Base-by-base conservation (phyloP, 2,329 filamentous ascomycete genomes). In the Fusarium penzigii region DNA sequence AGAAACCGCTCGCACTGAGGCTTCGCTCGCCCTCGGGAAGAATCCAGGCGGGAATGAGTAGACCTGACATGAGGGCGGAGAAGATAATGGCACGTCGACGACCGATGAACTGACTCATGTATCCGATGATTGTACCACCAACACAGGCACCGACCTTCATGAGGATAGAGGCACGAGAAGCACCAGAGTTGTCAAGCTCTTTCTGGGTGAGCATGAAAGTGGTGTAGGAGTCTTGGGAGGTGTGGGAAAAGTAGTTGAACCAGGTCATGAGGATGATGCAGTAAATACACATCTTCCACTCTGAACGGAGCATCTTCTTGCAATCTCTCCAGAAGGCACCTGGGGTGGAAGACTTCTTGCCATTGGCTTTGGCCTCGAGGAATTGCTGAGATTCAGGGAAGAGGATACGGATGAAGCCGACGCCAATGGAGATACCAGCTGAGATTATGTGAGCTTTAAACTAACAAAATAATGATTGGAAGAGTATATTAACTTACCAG, bases 81-180 rank as follows among this genome's bases (percentile, higher is more conserved):
- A 74, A 69, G 50, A 89, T 79, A 66, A 90, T 90, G 48, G 83
- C 80, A 39, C 86, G 80, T 25, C 89, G 84, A 34, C 89, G 87
- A 13, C 89, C 90, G 44, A 91, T 72, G 66, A 86, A 90, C 66
- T 93, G 89, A 8, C 86, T 90, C 8, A 85, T 63, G 68, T 92
- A 92, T 17, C 89, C 90, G 53, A 89, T 81, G 55, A 88, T 82
- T 40, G 84, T 86, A 25, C 88, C 88, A 34, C 88, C 89, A 1
- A 90, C 82, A 61, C 87, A 89, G 41, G 89, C 88, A 25, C 89
- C 89, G 1, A 81, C 84, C 73, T 92, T 92, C 85, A 90, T 91
- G 52, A 92, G 71, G 60, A 92, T 92, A n/a, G 83, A 87, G 14
- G 88, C 88, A n/a, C 87, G 83, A 8, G 81, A 87, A 5, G 88